A percentile compares a stretch with the other conserved stretches of the same genome.
phyloP scores from a whole-genome alignment of 2,329 filamentous ascomycete species.

The Thermoascus crustaceus region DNA sequence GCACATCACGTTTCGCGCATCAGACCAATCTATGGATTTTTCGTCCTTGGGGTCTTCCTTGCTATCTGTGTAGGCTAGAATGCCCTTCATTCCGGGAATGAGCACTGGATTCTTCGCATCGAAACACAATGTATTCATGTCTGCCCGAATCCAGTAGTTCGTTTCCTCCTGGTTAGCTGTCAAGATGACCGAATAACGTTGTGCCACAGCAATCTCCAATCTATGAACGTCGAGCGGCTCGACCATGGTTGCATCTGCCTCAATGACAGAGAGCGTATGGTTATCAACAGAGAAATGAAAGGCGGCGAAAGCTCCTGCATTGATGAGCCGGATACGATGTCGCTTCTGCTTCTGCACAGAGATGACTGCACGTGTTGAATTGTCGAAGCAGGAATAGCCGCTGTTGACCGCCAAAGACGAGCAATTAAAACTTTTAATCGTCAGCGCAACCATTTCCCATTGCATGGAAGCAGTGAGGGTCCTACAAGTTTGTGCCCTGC shows the following conservation, averaged over 20 bases:
- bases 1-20: constrained; percentile 4
- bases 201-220: constrained; percentile 4
- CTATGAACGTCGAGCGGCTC: constrained; percentile 4
- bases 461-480: not conserved
- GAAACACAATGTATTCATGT: constrained; percentile 6
- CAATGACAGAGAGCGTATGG: constrained; percentile 6
- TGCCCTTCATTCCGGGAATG: constrained; percentile 7
- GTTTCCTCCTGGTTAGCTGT: constrained; percentile 28
- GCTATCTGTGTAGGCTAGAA: constrained; percentile 5
- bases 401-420: constrained; percentile 1
- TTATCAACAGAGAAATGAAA: constrained; percentile 16
- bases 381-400: constrained; percentile 6
- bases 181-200: constrained; percentile 38
- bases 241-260: constrained; percentile 7
- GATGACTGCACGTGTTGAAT: constrained; percentile 10
- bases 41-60: not conserved
- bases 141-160: constrained; percentile 36
- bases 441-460: not conserved
- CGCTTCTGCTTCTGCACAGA: constrained; percentile 7
- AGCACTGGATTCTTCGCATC: constrained; percentile 4
- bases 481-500: constrained; percentile 6
- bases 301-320: constrained; percentile 13
- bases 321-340: constrained; percentile 8
- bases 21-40: constrained; percentile 4
- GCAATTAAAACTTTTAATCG: constrained; percentile 10